phyloP scores from a whole-genome alignment of 768 basidiomycete species.

The Tulasnella sp. region DNA sequence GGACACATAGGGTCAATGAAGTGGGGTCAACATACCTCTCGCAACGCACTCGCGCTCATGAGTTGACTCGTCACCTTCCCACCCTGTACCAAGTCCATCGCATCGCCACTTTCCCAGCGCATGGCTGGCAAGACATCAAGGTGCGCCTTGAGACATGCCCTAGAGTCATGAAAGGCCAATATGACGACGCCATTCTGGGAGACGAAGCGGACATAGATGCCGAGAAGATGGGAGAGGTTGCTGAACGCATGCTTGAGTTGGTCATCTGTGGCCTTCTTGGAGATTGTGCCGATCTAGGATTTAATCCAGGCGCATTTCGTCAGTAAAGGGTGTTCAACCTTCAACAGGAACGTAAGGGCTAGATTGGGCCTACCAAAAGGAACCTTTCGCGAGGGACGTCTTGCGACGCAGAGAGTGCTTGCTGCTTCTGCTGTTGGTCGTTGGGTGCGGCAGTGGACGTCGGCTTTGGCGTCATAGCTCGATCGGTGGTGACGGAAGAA shows the following conservation, averaged over 20 bases:
- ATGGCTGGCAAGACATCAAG: neutral
- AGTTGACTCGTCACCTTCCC: slow-evolving; percentile 23
- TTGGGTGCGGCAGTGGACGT: too few species aligned
- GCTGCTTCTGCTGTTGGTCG: too few species aligned
- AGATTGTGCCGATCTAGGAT: slow-evolving; percentile 18
- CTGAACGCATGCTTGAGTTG: slow-evolving; percentile 18
- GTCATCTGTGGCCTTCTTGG: slow-evolving; percentile 12
- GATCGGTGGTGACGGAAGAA: too few species aligned
- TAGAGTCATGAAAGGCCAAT: slow-evolving; percentile 10
- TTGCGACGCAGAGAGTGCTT: neutral
- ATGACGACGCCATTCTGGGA: slow-evolving; percentile 39
- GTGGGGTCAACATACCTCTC: slow-evolving; percentile 28
- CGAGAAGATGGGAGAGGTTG: slow-evolving; percentile 35
- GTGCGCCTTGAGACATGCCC: slow-evolving; percentile 13
- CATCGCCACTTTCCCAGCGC: slow-evolving; percentile 36
- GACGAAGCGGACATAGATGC: slow-evolving; percentile 43
- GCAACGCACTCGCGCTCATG: slow-evolving; percentile 28
- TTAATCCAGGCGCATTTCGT: neutral
- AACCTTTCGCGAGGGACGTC: neutral
- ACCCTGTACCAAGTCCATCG: slow-evolving; percentile 18
- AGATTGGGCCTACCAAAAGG: slow-evolving; percentile 1
- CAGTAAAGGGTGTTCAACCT: neutral
- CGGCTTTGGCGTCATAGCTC: too few species aligned
- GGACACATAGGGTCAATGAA: too few species aligned
- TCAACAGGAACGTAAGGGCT: neutral